phyloP scores from a whole-genome alignment of 1,284 basidiomycete species.

The Coniferiporia weirii region DNA sequence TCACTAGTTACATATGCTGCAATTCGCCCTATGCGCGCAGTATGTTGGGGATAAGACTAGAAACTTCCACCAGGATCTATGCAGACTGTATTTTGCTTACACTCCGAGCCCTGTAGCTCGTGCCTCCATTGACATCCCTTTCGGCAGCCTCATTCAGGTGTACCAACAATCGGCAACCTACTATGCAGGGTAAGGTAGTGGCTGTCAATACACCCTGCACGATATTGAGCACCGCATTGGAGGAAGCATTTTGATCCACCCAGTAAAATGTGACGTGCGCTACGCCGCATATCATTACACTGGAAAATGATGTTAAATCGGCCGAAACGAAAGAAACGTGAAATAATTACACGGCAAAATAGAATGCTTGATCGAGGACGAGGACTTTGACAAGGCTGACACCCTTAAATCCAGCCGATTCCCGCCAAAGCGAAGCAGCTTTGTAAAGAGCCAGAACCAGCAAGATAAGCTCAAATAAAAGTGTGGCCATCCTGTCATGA shows the following conservation, averaged over 20 bases:
- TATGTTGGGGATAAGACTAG: no score
- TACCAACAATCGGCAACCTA: not conserved
- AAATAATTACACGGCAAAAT: not conserved
- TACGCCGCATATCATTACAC: not conserved
- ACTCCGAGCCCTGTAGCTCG: not conserved
- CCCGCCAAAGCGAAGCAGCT: not conserved
- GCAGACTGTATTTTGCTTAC: not conserved
- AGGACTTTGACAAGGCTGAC: not conserved
- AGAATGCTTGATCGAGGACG: not conserved
- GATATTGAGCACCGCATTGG: not conserved
- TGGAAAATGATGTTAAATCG: not conserved
- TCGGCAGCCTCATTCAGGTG: not conserved
- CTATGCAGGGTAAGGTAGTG: not conserved
- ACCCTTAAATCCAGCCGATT: not conserved
- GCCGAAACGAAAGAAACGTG: not conserved
- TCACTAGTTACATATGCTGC: no score
- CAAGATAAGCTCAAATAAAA: not conserved
- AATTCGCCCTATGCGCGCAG: no score
- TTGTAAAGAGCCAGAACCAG: slow-evolving; percentile 1
- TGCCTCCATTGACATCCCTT: not conserved
- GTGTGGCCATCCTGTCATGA: not conserved
- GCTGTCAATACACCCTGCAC: not conserved
- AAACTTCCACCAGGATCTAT: no score
- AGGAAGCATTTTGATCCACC: not conserved
- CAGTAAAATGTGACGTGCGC: not conserved